These are phyloP conservation scores for Fusarium sp. DNA, from an alignment of 2,329 filamentous ascomycete genomes.

Conservation along the genomic window DNA sequence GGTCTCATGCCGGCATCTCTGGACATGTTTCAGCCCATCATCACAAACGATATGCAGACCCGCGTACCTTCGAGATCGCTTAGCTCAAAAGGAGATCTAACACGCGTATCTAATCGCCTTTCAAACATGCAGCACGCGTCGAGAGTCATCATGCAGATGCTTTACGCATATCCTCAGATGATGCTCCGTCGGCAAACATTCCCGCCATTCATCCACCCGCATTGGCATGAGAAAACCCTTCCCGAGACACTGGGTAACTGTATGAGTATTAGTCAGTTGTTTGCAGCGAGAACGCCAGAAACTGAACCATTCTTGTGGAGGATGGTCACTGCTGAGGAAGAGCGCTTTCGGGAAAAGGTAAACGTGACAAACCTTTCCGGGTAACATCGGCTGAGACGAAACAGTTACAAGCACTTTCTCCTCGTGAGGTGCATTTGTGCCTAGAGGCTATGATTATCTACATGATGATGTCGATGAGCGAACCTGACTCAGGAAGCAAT, in stretches of 20 bases:
- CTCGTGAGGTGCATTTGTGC: constrained; percentile 28
- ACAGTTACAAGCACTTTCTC: constrained; percentile 2
- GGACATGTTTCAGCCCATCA: rapidly evolving
- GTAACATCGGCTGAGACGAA: neutral
- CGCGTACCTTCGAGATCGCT: neutral
- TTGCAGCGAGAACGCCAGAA: constrained; percentile 34
- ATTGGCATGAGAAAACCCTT: constrained; percentile 34
- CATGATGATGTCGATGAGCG: constrained; percentile 44
- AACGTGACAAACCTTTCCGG: neutral
- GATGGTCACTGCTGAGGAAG: constrained; percentile 38
- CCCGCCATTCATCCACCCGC: constrained; percentile 45
- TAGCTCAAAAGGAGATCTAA: constrained; percentile 14
- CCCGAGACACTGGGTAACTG: constrained; percentile 40
- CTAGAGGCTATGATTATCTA: constrained; percentile 43
- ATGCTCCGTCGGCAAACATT: constrained; percentile 45
- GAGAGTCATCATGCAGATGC: constrained; percentile 35
- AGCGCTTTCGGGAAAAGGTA: constrained; percentile 34
- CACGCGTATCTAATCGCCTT: constrained; percentile 13
- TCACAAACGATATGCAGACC: neutral
- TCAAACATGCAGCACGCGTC: constrained; percentile 28
- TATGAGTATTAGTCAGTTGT: constrained; percentile 40
- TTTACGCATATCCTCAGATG: constrained; percentile 45
- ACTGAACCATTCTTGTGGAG: constrained; percentile 43
- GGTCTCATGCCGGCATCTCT: neutral
- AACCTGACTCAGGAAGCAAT: constrained; percentile 14